Conservation (phyloP, 179 eudicot genomes). For the Heliamphora pulchella region DNA sequence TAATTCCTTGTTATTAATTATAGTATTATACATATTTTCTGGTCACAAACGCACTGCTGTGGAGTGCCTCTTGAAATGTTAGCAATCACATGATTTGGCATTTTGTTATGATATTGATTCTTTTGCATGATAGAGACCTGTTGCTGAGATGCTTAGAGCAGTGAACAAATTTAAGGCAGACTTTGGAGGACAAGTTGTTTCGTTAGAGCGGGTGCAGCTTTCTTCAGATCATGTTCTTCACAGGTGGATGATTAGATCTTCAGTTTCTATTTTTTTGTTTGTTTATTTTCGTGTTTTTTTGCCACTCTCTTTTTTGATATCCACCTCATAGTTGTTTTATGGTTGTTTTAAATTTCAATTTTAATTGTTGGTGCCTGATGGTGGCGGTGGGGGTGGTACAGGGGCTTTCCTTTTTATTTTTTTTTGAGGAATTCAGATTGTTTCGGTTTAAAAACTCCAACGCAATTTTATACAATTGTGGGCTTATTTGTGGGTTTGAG, state of each 20-base stretch:
- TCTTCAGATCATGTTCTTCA: conserved; percentile 97
- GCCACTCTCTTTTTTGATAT: background rate
- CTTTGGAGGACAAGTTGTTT: conserved; percentile 83
- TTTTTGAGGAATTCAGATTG: background rate
- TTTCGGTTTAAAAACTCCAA: background rate
- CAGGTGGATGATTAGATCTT: conserved; percentile 40
- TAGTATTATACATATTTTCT: background rate
- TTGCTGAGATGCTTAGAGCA: conserved; percentile 66
- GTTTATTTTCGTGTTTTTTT: no score
- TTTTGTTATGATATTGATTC: conserved; percentile 7
- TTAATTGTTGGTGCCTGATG: background rate
- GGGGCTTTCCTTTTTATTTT: background rate
- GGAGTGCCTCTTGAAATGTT: conserved; percentile 1
- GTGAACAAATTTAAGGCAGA: conserved; percentile 89
- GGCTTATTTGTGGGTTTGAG: background rate
- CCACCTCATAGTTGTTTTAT: background rate
- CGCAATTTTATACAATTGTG: background rate
- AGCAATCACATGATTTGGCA: background rate
- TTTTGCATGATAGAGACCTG: conserved; percentile 57
- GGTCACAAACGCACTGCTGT: background rate
- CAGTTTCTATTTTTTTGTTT: background rate
- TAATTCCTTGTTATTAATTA: background rate
- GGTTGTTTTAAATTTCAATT: background rate
- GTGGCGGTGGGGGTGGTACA: background rate
- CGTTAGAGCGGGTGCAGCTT: conserved; percentile 92